Conservation (phyloP, 352 stramenopile species). For the Aphanomyces astaci region DNA sequence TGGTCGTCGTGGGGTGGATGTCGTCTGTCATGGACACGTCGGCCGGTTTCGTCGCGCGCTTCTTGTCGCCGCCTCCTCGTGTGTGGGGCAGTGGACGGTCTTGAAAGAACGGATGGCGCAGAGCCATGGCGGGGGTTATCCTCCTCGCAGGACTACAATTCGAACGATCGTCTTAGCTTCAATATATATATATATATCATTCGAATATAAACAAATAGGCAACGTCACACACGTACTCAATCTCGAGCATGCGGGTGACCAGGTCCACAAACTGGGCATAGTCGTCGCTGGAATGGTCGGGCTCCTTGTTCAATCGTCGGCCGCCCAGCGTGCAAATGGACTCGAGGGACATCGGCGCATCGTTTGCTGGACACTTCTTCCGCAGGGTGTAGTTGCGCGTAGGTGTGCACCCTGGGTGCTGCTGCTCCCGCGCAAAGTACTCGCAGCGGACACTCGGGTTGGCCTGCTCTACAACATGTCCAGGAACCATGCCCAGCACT, state of each 20-base stretch:
- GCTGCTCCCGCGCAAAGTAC: constrained; percentile 86
- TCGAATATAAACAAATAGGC: not conserved
- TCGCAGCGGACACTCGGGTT: constrained; percentile 73
- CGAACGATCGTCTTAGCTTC: not conserved
- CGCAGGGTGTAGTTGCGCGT: constrained; percentile 45
- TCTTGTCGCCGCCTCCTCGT: constrained; percentile 9
- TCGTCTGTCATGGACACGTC: constrained; percentile 4
- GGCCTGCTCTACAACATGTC: constrained; percentile 83
- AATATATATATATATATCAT: too few relatives aligned
- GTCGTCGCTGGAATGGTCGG: constrained; percentile 71
- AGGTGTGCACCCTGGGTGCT: not conserved
- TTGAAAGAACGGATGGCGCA: constrained; percentile 90
- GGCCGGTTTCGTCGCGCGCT: not conserved
- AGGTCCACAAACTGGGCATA: constrained; percentile 93
- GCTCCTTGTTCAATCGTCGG: constrained; percentile 33
- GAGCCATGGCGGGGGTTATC: constrained; percentile 88
- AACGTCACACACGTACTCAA: constrained; percentile 55
- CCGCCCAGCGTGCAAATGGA: constrained; percentile 37
- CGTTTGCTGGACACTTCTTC: not conserved
- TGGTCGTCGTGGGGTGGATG: not conserved
- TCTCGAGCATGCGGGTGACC: constrained; percentile 92
- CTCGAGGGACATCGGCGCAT: not conserved
- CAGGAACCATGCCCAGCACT: constrained; percentile 90
- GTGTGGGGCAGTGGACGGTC: constrained; percentile 4
- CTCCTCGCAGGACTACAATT: constrained; percentile 59